phyloP scores from a whole-genome alignment of 2,329 filamentous ascomycete genomes.

The Penicillium concentricum region DNA sequence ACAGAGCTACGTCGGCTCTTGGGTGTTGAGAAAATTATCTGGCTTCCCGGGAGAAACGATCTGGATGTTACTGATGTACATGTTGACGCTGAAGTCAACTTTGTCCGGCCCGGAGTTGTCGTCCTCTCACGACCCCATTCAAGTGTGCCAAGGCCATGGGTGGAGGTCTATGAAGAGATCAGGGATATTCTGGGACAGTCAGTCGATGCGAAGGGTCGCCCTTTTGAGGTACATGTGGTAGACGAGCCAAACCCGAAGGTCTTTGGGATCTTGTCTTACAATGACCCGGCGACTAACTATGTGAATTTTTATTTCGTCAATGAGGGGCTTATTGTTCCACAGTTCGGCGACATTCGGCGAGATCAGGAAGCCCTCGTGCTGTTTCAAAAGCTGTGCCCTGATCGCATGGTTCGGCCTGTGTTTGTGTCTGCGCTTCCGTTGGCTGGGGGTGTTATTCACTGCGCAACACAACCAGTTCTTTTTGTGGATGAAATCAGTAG shows the following conservation, averaged over 20 bases:
- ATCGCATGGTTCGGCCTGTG: slow-evolving; percentile 21
- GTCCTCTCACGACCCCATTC: slow-evolving; percentile 25
- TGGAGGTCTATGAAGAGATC: slow-evolving; percentile 23
- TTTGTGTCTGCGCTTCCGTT: slow-evolving; percentile 24
- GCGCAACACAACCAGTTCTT: slow-evolving; percentile 25
- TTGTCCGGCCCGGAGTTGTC: slow-evolving; percentile 22
- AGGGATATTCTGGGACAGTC: slow-evolving; percentile 9
- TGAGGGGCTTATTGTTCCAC: slow-evolving; percentile 27
- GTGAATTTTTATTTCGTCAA: slow-evolving; percentile 34
- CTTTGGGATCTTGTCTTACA: slow-evolving; percentile 5
- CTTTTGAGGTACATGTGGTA: slow-evolving; percentile 21
- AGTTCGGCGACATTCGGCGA: slow-evolving; percentile 23
- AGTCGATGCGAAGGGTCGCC: slow-evolving; percentile 24
- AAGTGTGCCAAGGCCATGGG: slow-evolving; percentile 14
- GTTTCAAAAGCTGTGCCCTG: slow-evolving; percentile 23
- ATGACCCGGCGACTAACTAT: slow-evolving; percentile 27
- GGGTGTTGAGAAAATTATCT: slow-evolving; percentile 30
- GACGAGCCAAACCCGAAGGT: slow-evolving; percentile 23
- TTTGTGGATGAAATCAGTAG: not conserved
- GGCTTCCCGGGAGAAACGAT: slow-evolving; percentile 26
- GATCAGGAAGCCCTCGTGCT: slow-evolving; percentile 22
- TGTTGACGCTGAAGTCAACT: slow-evolving; percentile 20
- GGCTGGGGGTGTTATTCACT: slow-evolving; percentile 31
- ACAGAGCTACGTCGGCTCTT: slow-evolving; percentile 20
- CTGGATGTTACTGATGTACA: slow-evolving; percentile 33